Base-by-base conservation (phyloP, 768 basidiomycete genomes). In the Russula compacta region DNA sequence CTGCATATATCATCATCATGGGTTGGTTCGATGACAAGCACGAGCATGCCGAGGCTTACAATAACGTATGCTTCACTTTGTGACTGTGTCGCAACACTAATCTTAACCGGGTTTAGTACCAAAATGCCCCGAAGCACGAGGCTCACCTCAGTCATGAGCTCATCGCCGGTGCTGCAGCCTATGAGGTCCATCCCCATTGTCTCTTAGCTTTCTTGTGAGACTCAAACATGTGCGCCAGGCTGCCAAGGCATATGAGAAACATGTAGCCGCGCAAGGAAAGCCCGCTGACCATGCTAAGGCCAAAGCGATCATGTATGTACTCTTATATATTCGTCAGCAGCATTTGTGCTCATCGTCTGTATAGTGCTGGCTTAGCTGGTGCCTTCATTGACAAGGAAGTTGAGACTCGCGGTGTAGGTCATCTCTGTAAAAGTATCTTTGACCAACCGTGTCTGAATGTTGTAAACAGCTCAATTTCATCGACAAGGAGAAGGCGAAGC, bases 141-240 rank as follows among this genome's bases (percentile, higher is more conserved):
- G 81, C 53, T 43, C 6, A 72, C 58, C 71, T 86, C 56, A 80
- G 83, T 9, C 86, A 89, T 70, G 82, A 89, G 72, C 69, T 87
- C 46, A 77, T 89, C 63, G 83, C 83, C 50, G 85, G 73, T 44
- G 87, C 87, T 48, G 86, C 85, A 6, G 71, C 83, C 33, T 88
- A 78, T 71, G 84, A 83, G 84, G 85, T 63, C 49, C 15, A 38
- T 4, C 44, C 38, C 32, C n/a, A 4, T 38, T 29, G 0, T n/a
- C 33, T 17, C 14, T 21, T 29, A 12, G 2, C 3, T 21, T 54
- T 44, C 43, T 17, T 40, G 11, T 36, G 56, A 35, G 24, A 8
- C 33, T 15, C 24, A n/a, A 47, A 44, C 17, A 14, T 44, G 35
- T 35, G 24, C 24, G 19, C n/a, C 33, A 63, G 84, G 86, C 86